phyloP scores from a whole-genome alignment of 495 filamentous ascomycete species.

The Trichoderma gamsii region DNA sequence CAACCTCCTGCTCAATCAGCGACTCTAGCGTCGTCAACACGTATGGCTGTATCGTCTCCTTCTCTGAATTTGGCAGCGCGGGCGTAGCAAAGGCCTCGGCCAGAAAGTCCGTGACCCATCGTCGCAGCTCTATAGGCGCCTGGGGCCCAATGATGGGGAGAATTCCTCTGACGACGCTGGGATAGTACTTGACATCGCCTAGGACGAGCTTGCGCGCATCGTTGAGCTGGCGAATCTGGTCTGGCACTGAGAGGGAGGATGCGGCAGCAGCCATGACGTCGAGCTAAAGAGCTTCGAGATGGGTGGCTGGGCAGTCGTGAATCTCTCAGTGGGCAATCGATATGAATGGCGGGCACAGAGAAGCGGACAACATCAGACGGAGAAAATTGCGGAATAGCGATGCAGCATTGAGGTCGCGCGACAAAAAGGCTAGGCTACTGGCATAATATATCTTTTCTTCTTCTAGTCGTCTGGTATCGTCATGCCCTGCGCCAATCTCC shows the following conservation, averaged over 20 bases:
- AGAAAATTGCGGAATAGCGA: background rate
- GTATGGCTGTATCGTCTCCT: constrained; percentile 64
- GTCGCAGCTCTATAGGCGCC: constrained; percentile 67
- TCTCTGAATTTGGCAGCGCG: constrained; percentile 61
- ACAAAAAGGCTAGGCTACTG: constrained; percentile 6
- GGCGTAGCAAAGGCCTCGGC: constrained; percentile 94
- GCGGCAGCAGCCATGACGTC: background rate
- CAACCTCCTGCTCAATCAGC: constrained; percentile 67
- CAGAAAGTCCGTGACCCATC: constrained; percentile 96
- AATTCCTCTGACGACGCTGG: constrained; percentile 81
- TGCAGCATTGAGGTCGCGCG: constrained; percentile 10
- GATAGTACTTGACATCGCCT: constrained; percentile 74
- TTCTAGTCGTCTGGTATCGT: background rate
- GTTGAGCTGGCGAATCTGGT: constrained; percentile 79
- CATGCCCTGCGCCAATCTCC: background rate
- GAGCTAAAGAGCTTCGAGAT: background rate
- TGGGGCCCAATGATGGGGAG: constrained; percentile 79
- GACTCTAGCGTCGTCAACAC: constrained; percentile 70
- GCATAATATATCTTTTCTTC: background rate
- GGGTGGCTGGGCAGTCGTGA: background rate
- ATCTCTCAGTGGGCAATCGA: background rate
- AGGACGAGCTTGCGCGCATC: constrained; percentile 82
- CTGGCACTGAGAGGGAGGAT: constrained; percentile 48
- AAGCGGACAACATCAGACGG: constrained; percentile 6
- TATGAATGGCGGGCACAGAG: background rate